A percentile compares a stretch with the other conserved stretches of the same genome.
phyloP scores from a whole-genome alignment of 2,329 filamentous ascomycete species.

The Lachnellula subtilissima region DNA sequence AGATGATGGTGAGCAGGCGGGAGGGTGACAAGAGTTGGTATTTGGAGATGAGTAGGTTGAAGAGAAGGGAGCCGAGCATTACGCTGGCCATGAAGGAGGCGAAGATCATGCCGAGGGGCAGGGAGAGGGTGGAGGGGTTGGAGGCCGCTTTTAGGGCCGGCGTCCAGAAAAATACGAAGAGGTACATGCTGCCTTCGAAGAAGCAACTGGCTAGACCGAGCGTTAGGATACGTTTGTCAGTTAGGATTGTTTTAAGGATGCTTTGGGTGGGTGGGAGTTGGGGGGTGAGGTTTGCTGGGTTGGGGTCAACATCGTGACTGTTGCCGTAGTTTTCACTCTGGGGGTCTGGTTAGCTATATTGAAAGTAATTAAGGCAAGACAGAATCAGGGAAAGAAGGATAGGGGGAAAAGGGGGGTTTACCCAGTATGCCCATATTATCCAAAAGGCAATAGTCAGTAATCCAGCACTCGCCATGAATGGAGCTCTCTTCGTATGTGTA shows the following conservation, averaged over 20 bases:
- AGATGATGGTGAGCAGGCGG: constrained; percentile 35
- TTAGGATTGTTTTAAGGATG: constrained; percentile 22
- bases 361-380: background rate
- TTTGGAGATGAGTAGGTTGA: constrained; percentile 35
- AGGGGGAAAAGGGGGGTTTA: constrained; percentile 25
- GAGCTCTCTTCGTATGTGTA: constrained; percentile 46
- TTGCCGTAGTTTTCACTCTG: constrained; percentile 37
- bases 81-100: constrained; percentile 55
- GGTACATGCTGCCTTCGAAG: constrained; percentile 58
- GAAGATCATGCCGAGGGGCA: constrained; percentile 48
- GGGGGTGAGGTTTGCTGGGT: constrained; percentile 17
- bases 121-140: constrained; percentile 33
- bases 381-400: too few relatives aligned
- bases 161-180: constrained; percentile 61
- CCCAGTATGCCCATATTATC: constrained; percentile 46
- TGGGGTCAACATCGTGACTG: constrained; percentile 40
- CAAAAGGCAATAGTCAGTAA: constrained; percentile 41
- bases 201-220: constrained; percentile 49
- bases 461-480: constrained; percentile 44
- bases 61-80: constrained; percentile 53
- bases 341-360: too few relatives aligned
- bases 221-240: constrained; percentile 45
- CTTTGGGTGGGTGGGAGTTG: constrained; percentile 10
- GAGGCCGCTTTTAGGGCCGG: constrained; percentile 46
- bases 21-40: constrained; percentile 27